phyloP scores from a whole-genome alignment of 2,329 filamentous ascomycete species.

The Tolypocladium ophioglossoides region DNA sequence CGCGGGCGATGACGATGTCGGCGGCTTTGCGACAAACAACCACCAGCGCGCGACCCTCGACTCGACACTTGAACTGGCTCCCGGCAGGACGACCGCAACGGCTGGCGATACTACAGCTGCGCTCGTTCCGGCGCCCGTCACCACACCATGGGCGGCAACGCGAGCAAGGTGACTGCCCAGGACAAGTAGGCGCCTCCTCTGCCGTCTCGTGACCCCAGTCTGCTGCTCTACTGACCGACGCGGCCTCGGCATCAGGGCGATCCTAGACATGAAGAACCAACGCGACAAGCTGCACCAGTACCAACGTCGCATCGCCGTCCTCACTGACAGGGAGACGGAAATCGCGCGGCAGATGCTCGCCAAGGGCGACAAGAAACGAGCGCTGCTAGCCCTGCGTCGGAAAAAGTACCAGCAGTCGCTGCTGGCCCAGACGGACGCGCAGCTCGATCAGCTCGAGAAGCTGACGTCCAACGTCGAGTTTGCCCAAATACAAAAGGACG shows the following conservation, averaged over 20 bases:
- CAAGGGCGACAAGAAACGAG: constrained; percentile 67
- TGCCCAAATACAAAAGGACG: constrained; percentile 91
- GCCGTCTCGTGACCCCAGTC: background rate
- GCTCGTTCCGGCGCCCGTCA: background rate
- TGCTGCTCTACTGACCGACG: constrained; percentile 2
- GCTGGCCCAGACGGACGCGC: constrained; percentile 78
- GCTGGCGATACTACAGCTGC: constrained; percentile 2
- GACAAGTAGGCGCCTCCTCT: constrained; percentile 56
- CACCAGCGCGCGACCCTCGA: background rate
- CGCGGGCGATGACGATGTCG: constrained; percentile 1
- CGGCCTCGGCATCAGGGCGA: constrained; percentile 54
- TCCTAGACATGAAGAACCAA: constrained; percentile 95
- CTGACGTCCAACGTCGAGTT: constrained; percentile 88
- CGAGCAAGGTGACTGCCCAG: constrained; percentile 56
- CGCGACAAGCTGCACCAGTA: constrained; percentile 96
- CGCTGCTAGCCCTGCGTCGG: constrained; percentile 76
- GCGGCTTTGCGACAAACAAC: background rate
- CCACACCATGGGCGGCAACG: constrained; percentile 40
- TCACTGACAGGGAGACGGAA: constrained; percentile 79
- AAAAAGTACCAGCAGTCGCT: constrained; percentile 97
- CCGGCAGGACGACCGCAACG: background rate
- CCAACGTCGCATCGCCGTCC: constrained; percentile 75
- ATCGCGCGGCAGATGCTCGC: constrained; percentile 77
- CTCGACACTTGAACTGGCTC: background rate
- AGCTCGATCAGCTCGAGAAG: constrained; percentile 88